A percentile compares a stretch with the other conserved stretches of the same genome.
phyloP scores from a whole-genome alignment of 257 asterid genomes.

The Solanum pimpinellifolium region DNA sequence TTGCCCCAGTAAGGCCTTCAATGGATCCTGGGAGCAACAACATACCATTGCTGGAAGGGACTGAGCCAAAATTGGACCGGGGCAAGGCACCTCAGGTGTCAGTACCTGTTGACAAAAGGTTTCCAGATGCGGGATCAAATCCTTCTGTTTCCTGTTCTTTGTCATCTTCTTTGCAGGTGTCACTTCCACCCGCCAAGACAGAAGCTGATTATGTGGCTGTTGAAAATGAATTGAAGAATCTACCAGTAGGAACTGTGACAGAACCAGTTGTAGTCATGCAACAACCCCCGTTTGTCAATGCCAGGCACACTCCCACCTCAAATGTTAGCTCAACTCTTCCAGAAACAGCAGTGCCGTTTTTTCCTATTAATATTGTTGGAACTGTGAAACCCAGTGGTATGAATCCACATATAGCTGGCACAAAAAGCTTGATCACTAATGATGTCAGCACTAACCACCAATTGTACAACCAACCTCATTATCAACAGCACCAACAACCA shows the following conservation, averaged over 20 bases:
- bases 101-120: slow-evolving; percentile 50
- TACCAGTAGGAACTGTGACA: slow-evolving; percentile 57
- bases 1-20: slow-evolving; percentile 27
- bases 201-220: slow-evolving; percentile 26
- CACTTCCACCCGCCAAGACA: slow-evolving; percentile 30
- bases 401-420: slow-evolving; percentile 23
- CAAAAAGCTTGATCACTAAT: slow-evolving; percentile 22
- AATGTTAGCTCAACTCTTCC: slow-evolving; percentile 37
- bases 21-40: slow-evolving; percentile 49
- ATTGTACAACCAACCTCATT: slow-evolving; percentile 27
- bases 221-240: slow-evolving; percentile 44
- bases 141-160: slow-evolving; percentile 33
- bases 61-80: slow-evolving; percentile 55
- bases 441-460: slow-evolving; percentile 22
- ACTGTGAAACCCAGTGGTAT: slow-evolving; percentile 24
- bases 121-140: slow-evolving; percentile 31
- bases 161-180: slow-evolving; percentile 31
- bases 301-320: slow-evolving; percentile 25
- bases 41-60: slow-evolving; percentile 39
- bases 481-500: slow-evolving; percentile 31
- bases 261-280: slow-evolving; percentile 53
- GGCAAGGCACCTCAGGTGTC: slow-evolving; percentile 42
- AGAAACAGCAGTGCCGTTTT: slow-evolving; percentile 30
- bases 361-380: slow-evolving; percentile 18
- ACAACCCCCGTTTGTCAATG: slow-evolving; percentile 30